A percentile compares a stretch with the other conserved stretches of the same genome.
Conservation (phyloP, 2,329 filamentous ascomycete species). For the Aspergillus floridensis region DNA sequence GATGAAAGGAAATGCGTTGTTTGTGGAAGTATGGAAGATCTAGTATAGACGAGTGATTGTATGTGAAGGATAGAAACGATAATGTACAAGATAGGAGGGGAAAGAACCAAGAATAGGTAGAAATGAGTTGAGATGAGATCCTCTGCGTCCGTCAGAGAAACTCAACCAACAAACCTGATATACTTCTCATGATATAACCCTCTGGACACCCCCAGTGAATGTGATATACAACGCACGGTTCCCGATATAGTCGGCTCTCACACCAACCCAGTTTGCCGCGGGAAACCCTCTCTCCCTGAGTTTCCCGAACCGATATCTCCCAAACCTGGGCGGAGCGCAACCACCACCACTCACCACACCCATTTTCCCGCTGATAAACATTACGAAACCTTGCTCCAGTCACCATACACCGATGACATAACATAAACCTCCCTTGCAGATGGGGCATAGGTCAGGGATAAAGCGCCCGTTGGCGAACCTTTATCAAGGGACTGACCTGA, state of each 20-base stretch:
- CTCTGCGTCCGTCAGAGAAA: slow-evolving; percentile 3
- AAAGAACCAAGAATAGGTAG: background rate
- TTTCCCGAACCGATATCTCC: slow-evolving; percentile 32
- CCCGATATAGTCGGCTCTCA: slow-evolving; percentile 16
- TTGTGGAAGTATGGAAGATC: background rate
- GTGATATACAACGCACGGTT: slow-evolving; percentile 32
- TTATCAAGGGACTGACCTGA: background rate
- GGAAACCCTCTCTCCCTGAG: slow-evolving; percentile 24
- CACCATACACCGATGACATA: slow-evolving; percentile 19
- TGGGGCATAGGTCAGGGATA: background rate
- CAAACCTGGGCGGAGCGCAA: background rate
- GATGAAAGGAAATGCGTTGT: background rate
- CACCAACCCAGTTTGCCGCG: slow-evolving; percentile 30
- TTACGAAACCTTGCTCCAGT: slow-evolving; percentile 24
- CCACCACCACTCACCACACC: background rate
- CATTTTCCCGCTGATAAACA: slow-evolving; percentile 32
- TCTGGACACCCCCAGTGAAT: slow-evolving; percentile 1
- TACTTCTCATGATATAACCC: slow-evolving; percentile 20
- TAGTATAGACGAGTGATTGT: background rate
- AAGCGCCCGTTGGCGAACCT: background rate
- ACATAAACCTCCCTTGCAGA: slow-evolving; percentile 18
- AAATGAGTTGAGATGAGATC: slow-evolving; percentile 2
- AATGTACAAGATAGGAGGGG: background rate
- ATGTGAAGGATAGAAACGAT: background rate
- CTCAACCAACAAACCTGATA: slow-evolving; percentile 9